Conservation (phyloP, 169 alveolate genomes). For the Neospora caninum region DNA sequence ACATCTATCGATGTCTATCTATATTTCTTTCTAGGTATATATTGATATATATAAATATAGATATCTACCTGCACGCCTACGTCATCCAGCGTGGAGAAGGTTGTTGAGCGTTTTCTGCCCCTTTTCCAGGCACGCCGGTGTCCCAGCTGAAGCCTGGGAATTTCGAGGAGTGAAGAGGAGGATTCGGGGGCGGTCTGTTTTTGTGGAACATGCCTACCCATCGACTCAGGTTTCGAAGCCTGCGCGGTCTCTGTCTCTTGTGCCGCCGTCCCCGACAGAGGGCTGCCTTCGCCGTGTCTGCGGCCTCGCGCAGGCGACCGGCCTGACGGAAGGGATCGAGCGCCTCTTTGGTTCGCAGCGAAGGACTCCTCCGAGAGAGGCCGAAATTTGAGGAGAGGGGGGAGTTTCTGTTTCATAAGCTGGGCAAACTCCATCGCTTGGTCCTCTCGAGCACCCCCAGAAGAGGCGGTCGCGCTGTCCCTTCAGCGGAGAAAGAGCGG, state of each 20-base stretch:
- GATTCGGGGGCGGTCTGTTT: too few relatives aligned
- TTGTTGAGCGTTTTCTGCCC: too few relatives aligned
- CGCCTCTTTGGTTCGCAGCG: not conserved
- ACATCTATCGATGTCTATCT: too few relatives aligned
- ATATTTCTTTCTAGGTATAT: not conserved
- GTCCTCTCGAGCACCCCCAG: not conserved
- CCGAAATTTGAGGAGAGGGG: not conserved
- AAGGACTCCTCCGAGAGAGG: not conserved
- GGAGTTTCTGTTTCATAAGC: slow-evolving; percentile 23
- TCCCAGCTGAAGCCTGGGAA: too few relatives aligned
- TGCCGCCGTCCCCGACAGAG: not conserved
- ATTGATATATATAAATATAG: not conserved
- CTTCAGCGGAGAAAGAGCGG: not conserved
- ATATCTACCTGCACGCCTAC: not conserved
- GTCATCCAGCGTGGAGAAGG: too few relatives aligned
- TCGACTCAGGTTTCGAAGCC: not conserved
- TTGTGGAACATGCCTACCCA: not conserved
- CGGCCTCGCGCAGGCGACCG: not conserved
- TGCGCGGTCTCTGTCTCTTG: not conserved
- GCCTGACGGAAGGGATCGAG: not conserved
- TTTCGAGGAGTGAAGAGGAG: too few relatives aligned
- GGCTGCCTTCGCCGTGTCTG: not conserved
- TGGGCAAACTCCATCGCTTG: not conserved
- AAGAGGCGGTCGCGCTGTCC: not conserved
- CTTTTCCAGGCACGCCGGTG: too few relatives aligned